Evolutionary conservation across 192 early-diverging fungal genomes (phyloP).

Genomic region (Chytriomyces sp.): DNA sequence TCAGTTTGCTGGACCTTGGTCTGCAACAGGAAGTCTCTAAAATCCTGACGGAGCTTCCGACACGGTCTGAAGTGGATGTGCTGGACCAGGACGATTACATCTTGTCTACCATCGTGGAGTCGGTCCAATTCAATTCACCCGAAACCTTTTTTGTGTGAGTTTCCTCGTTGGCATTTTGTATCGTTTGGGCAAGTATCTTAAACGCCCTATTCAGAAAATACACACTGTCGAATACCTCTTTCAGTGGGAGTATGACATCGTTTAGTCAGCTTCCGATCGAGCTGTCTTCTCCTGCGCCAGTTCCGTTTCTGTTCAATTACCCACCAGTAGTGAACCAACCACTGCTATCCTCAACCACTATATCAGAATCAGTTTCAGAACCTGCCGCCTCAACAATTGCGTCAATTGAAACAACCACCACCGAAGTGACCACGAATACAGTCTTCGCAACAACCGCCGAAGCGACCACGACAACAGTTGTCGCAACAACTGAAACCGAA

Average conservation of each 20-base stretch:
- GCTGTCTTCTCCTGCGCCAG: not conserved
- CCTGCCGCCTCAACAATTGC: not conserved
- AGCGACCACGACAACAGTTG: not conserved
- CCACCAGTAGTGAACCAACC: not conserved
- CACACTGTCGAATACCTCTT: not conserved
- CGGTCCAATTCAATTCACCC: not conserved
- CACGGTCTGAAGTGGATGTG: slow-evolving; percentile 25
- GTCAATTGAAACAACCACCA: not conserved
- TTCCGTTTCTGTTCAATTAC: slow-evolving; percentile 27
- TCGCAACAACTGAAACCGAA: not conserved
- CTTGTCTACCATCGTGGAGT: not conserved
- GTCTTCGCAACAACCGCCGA: not conserved
- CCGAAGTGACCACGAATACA: not conserved
- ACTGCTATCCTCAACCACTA: not conserved
- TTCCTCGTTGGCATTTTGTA: not conserved
- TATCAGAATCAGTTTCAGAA: not conserved
- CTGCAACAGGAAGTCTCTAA: not conserved
- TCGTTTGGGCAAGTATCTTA: not conserved
- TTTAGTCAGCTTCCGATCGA: not conserved
- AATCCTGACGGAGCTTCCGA: not conserved
- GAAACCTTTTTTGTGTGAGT: slow-evolving; percentile 24
- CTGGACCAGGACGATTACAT: slow-evolving; percentile 18
- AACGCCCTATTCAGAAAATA: not conserved
- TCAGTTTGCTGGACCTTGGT: slow-evolving; percentile 20
- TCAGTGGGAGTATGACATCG: not conserved